Evolutionary conservation across 192 early-diverging fungal genomes (phyloP).

Genomic region (Powellomyces hirtus): DNA sequence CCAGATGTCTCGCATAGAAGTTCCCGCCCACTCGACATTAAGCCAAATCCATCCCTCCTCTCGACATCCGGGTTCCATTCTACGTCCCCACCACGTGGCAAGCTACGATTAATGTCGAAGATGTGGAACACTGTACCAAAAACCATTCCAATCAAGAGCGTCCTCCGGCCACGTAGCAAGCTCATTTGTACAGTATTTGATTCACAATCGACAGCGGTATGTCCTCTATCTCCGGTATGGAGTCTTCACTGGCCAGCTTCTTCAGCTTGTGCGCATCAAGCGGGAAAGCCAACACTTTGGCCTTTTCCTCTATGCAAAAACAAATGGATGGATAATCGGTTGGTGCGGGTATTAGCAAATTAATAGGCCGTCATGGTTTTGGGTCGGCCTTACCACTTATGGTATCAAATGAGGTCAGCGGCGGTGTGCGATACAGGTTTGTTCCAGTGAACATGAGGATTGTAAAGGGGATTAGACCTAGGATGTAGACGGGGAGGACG

Average conservation of each 20-base stretch:
- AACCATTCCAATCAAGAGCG: too few relatives aligned
- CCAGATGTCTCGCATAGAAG: too few relatives aligned
- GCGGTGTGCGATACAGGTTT: conserved; percentile 75
- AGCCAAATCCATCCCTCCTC: too few relatives aligned
- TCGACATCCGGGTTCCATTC: too few relatives aligned
- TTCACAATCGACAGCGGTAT: conserved; percentile 15
- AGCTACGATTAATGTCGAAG: too few relatives aligned
- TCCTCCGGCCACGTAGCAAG: too few relatives aligned
- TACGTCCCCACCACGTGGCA: too few relatives aligned
- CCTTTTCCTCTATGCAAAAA: neutral
- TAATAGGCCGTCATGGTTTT: too few relatives aligned
- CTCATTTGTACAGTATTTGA: neutral
- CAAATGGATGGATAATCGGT: neutral
- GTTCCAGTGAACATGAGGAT: conserved; percentile 71
- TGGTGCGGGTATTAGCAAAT: neutral
- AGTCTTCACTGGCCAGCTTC: conserved; percentile 18
- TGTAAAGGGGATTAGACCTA: conserved; percentile 72
- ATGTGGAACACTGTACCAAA: too few relatives aligned
- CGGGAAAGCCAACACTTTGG: neutral
- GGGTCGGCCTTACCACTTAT: conserved; percentile 73
- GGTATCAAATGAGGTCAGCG: conserved; percentile 69
- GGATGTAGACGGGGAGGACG: conserved; percentile 74
- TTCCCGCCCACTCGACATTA: too few relatives aligned
- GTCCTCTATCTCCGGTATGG: conserved; percentile 22
- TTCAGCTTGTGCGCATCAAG: neutral